Evolutionary conservation across 306 rosid genomes (phyloP).

Genomic region (Castanopsis chinensis): DNA sequence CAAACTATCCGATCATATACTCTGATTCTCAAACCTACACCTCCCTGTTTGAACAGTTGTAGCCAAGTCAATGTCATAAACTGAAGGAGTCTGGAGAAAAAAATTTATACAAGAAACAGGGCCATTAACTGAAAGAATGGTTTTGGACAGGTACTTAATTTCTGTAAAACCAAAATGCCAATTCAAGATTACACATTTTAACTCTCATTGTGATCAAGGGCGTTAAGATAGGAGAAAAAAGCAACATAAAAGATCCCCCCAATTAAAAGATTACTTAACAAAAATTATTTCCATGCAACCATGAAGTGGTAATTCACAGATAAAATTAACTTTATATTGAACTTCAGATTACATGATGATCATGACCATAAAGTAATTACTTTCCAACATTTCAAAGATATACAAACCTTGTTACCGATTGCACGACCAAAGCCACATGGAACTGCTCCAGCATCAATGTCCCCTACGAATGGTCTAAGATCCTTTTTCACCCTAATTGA

Average conservation of each 20-base stretch:
- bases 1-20: constrained; percentile 94
- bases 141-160: background rate
- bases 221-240: too few relatives aligned
- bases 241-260: too few relatives aligned
- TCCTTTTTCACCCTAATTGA: constrained; percentile 83
- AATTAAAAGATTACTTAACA: too few relatives aligned
- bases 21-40: constrained; percentile 97
- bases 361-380: too few relatives aligned
- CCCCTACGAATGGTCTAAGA: constrained; percentile 92
- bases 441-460: constrained; percentile 92
- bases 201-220: too few relatives aligned
- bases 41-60: constrained; percentile 69
- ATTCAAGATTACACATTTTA: too few relatives aligned
- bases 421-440: constrained; percentile 99
- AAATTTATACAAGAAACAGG: background rate
- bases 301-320: too few relatives aligned
- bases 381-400: background rate
- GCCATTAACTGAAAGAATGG: background rate
- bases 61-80: constrained; percentile 27
- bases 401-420: constrained; percentile 93
- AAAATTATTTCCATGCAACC: too few relatives aligned
- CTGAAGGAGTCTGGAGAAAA: constrained; percentile 7
- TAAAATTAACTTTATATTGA: too few relatives aligned
- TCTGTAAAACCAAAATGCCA: background rate
- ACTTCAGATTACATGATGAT: too few relatives aligned